Evolutionary conservation across 495 filamentous ascomycete genomes (phyloP), one percentile per base, ranked within the genome.

Genomic region (Annulohypoxylon maeteangense): DNA sequence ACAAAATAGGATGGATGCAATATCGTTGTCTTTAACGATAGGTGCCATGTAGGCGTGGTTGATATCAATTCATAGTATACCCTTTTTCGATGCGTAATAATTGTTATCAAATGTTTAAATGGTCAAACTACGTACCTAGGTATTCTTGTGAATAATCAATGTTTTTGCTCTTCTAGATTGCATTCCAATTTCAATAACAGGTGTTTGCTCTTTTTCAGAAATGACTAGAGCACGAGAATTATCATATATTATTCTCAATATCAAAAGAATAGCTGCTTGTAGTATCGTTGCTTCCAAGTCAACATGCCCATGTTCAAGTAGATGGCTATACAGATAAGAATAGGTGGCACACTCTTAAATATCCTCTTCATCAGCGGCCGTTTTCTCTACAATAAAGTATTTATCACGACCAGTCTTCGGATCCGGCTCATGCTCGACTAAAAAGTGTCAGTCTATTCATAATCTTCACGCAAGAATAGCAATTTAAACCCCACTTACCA

Each of bases 291-390:
- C 27, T 29, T 29, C 27, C 14, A 14, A 44, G 14, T n/a, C 14
- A 42, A 42, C 38, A 20, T 4, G 6, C 14, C 47, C 47, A 7
- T 63, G 12, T 38, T 22, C 44, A 47, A 63, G 25, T 14, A 23
- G n/a, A 31, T n/a, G 25, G 45, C 14, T 16, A 36, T 18, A 25
- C 16, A 42, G 61, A 14, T n/a, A 29, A 27, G 29, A 12, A 4
- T 25, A 25, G 16, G n/a, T n/a, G n/a, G n/a, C n/a, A 23, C 25
- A n/a, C 50, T 25, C 1, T n/a, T 68, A 77, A 7, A 77, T 25
- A 65, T 93, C 90, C 51, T 92, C 90, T 76, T 92, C 90, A 48
- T 88, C 87, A 40, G 86, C 87, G 40, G 85, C 83, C 55, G 88
- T 81, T 75, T 87, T 89, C 70, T 87, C 82, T 62, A 83, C 85